phyloP scores from a whole-genome alignment of 208 protist genomes.

The Angomonas desouzai region DNA sequence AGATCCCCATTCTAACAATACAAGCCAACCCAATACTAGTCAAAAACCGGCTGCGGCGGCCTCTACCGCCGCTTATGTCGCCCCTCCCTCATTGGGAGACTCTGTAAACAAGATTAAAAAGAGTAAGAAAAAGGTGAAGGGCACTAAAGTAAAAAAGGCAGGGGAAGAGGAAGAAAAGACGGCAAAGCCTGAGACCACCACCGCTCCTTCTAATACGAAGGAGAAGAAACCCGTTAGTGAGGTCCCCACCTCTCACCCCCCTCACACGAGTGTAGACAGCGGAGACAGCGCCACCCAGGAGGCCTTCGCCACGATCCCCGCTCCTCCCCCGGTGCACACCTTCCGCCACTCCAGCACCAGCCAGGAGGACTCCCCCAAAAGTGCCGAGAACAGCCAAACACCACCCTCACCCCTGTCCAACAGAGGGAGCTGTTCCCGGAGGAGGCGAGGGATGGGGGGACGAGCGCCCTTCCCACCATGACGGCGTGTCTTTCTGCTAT shows the following conservation, averaged over 20 bases:
- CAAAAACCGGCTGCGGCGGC: not conserved
- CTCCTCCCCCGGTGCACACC: not conserved
- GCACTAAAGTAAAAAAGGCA: not conserved
- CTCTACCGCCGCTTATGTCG: not conserved
- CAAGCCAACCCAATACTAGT: not conserved
- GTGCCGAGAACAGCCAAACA: no score
- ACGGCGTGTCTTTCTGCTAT: not conserved
- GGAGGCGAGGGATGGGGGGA: not conserved
- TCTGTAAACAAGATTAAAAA: slow-evolving; percentile 6
- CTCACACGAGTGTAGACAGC: not conserved
- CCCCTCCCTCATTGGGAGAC: not conserved
- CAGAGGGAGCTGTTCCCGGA: no score
- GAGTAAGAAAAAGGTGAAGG: slow-evolving; percentile 1
- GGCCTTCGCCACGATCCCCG: not conserved
- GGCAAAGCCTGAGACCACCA: not conserved
- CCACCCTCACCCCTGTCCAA: no score
- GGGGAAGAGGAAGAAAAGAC: not conserved
- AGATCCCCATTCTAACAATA: no score
- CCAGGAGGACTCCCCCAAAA: not conserved
- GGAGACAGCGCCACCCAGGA: not conserved
- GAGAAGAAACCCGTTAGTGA: no score
- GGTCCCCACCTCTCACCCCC: no score
- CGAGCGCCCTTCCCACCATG: not conserved
- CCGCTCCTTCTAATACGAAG: not conserved
- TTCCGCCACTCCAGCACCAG: not conserved